Percentiles rank a stretch among this genome's conserved stretches.
Conservation (phyloP, 2,329 filamentous ascomycete genomes). For the Cordyceps tenuipes region DNA sequence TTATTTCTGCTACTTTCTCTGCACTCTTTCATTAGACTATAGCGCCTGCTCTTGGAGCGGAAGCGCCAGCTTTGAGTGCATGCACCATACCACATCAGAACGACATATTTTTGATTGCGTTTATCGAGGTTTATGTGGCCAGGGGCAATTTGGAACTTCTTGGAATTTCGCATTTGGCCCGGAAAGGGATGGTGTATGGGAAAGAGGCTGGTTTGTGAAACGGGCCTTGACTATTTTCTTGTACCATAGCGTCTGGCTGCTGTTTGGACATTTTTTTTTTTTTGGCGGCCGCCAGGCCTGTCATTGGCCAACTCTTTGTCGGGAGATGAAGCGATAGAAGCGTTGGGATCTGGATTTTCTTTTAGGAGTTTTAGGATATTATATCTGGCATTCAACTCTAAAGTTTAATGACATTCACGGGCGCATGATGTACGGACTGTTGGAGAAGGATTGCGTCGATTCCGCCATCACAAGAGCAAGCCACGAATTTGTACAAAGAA, state of each 20-base stretch:
- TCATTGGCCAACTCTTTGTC: not conserved
- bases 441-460: not conserved
- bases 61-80: not conserved
- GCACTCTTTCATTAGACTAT: conserved; percentile 7
- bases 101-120: conserved; percentile 12
- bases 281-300: not conserved
- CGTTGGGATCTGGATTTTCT: conserved; percentile 7
- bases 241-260: conserved; percentile 9
- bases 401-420: not conserved
- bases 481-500: not conserved
- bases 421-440: not conserved
- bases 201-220: not conserved
- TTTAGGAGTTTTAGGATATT: conserved; percentile 6
- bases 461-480: not conserved
- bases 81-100: conserved; percentile 12
- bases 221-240: not conserved
- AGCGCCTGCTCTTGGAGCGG: not conserved
- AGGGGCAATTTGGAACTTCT: conserved; percentile 11
- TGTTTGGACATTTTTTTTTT: not conserved
- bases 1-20: not conserved
- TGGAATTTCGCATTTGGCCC: not conserved
- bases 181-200: not conserved
- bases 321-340: conserved; percentile 3
- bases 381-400: not conserved
- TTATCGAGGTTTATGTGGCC: conserved; percentile 12